Conservation (phyloP, 2,329 filamentous ascomycete species). For the Sclerotinia nivalis region DNA sequence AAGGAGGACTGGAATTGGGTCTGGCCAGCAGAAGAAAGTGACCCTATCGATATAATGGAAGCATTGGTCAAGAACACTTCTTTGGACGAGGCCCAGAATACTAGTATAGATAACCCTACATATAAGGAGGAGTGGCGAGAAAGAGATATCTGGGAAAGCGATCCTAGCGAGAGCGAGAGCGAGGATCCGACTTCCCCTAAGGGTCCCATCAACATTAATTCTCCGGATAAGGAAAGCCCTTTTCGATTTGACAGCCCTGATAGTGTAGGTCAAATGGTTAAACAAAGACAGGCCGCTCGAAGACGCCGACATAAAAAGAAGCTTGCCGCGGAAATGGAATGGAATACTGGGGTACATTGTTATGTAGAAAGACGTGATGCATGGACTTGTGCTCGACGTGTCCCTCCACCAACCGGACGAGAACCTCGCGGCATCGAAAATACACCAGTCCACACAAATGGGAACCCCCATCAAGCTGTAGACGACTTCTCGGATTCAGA, state of each 20-base stretch:
- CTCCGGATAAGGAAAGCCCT: slow-evolving; percentile 35
- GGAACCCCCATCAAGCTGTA: slow-evolving; percentile 32
- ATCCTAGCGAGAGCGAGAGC: slow-evolving; percentile 36
- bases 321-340: slow-evolving; percentile 64
- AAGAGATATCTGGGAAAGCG: slow-evolving; percentile 41
- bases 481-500: slow-evolving; percentile 32
- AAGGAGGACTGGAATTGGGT: slow-evolving; percentile 61
- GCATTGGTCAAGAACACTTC: slow-evolving; percentile 3
- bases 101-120: not conserved
- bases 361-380: slow-evolving; percentile 76
- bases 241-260: slow-evolving; percentile 47
- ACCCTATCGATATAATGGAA: slow-evolving; percentile 17
- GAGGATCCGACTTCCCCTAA: slow-evolving; percentile 29
- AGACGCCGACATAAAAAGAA: slow-evolving; percentile 50
- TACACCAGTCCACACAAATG: slow-evolving; percentile 36
- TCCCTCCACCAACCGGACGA: slow-evolving; percentile 46
- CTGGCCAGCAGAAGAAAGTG: slow-evolving; percentile 49
- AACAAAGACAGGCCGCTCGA: slow-evolving; percentile 30
- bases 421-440: slow-evolving; percentile 33
- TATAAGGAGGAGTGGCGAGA: slow-evolving; percentile 36
- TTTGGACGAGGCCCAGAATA: not conserved
- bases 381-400: slow-evolving; percentile 77
- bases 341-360: slow-evolving; percentile 81
- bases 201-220: slow-evolving; percentile 25
- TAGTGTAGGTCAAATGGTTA: slow-evolving; percentile 40